Conservation (phyloP, 169 alveolate species). For the Plasmodium blacklocki region DNA sequence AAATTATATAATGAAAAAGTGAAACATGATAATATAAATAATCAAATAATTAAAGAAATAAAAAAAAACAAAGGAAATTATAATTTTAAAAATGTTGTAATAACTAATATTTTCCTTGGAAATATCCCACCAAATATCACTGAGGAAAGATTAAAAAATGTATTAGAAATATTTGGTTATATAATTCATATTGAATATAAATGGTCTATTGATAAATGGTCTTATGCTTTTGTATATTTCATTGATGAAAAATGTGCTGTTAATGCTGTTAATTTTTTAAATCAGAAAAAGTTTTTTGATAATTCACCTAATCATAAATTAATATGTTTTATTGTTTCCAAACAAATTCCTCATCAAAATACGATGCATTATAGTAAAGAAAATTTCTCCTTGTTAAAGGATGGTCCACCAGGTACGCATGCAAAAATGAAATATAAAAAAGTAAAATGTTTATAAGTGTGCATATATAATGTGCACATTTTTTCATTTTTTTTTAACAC, state of each 20-base stretch:
- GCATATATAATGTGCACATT: not conserved
- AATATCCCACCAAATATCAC: slow-evolving; percentile 86
- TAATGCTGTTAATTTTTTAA: slow-evolving; percentile 79
- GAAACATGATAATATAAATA: slow-evolving; percentile 36
- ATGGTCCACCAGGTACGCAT: slow-evolving; percentile 85
- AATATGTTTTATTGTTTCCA: slow-evolving; percentile 80
- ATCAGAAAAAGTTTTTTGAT: slow-evolving; percentile 79
- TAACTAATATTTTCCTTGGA: slow-evolving; percentile 83
- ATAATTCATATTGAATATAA: slow-evolving; percentile 79
- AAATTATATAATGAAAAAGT: slow-evolving; percentile 24
- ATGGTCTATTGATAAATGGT: slow-evolving; percentile 81
- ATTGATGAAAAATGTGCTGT: slow-evolving; percentile 80
- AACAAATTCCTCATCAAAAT: slow-evolving; percentile 79
- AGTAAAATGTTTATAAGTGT: not conserved
- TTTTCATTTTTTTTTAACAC: not conserved
- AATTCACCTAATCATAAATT: slow-evolving; percentile 81
- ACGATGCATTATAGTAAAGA: slow-evolving; percentile 78
- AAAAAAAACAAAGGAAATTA: slow-evolving; percentile 27
- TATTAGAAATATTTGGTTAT: slow-evolving; percentile 71
- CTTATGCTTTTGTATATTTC: slow-evolving; percentile 81
- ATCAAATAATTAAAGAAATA: slow-evolving; percentile 33
- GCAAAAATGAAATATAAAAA: not conserved
- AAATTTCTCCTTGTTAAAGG: slow-evolving; percentile 82
- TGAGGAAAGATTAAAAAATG: slow-evolving; percentile 78
- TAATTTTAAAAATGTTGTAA: slow-evolving; percentile 36